Conservation (phyloP, 2,329 filamentous ascomycete genomes). For the Sordariomycetes sp. region DNA sequence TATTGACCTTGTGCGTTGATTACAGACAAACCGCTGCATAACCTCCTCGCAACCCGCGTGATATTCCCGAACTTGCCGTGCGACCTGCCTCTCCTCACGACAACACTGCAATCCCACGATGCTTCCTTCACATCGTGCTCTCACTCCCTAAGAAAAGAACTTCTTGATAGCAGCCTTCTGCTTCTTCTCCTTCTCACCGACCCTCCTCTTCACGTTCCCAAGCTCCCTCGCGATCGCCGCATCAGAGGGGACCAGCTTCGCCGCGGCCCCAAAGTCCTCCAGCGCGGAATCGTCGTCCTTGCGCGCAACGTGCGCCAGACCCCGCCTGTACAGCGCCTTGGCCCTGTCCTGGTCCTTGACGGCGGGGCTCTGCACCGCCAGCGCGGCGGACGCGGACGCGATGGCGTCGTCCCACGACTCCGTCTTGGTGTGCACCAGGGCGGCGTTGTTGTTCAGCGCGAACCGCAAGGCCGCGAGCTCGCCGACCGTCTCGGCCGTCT, state of each 20-base stretch:
- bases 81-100: no score
- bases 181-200: slow-evolving; percentile 63
- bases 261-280: slow-evolving; percentile 61
- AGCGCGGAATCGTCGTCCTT: slow-evolving; percentile 80
- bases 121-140: background rate
- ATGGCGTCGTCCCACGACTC: slow-evolving; percentile 56
- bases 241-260: slow-evolving; percentile 62
- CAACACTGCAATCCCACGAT: no score
- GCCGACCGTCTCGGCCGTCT: slow-evolving; percentile 52
- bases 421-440: slow-evolving; percentile 75
- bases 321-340: slow-evolving; percentile 81
- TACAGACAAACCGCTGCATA: no score
- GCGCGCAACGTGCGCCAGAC: slow-evolving; percentile 56
- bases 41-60: no score
- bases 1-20: no score
- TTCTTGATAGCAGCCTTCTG: slow-evolving; percentile 90
- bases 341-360: slow-evolving; percentile 67
- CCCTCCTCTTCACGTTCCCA: slow-evolving; percentile 61
- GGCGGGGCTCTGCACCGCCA: slow-evolving; percentile 41
- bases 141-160: slow-evolving; percentile 51
- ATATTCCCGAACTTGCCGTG: no score
- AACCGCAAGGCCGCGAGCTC: slow-evolving; percentile 67
- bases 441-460: slow-evolving; percentile 76
- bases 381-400: slow-evolving; percentile 57
- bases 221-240: slow-evolving; percentile 64